phyloP scores from a whole-genome alignment of 805 yeast species.

The Schwanniomyces occidentalis region DNA sequence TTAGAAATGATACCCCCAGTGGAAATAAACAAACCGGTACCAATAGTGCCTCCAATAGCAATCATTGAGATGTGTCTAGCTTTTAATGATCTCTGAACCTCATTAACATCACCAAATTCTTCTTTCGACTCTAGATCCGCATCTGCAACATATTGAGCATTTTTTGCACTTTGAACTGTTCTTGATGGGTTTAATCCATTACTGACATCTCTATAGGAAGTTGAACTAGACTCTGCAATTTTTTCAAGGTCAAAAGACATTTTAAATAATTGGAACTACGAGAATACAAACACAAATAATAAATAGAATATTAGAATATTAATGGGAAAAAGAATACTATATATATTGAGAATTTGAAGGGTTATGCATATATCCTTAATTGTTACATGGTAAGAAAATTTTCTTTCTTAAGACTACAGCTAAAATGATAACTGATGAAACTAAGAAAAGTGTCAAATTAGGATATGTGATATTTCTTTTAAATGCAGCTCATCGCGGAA shows the following conservation, averaged over 20 bases:
- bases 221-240: slow-evolving; percentile 3
- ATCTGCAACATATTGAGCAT: slow-evolving; percentile 1
- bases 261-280: too few species aligned
- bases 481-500: slow-evolving; percentile 4
- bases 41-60: slow-evolving; percentile 79
- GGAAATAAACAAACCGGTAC: slow-evolving; percentile 75
- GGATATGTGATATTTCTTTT: slow-evolving; percentile 2
- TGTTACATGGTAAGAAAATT: too few species aligned
- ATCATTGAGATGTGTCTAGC: slow-evolving; percentile 73
- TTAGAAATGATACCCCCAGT: slow-evolving; percentile 51
- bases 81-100: slow-evolving; percentile 60
- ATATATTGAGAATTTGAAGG: too few species aligned
- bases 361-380: too few species aligned
- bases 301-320: too few species aligned
- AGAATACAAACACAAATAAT: too few species aligned
- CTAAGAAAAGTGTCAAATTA: neutral
- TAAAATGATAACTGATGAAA: neutral
- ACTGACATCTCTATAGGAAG: slow-evolving; percentile 1
- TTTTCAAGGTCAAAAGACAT: slow-evolving; percentile 7
- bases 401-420: neutral
- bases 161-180: neutral
- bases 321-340: too few species aligned
- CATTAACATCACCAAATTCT: slow-evolving; percentile 10
- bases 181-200: neutral
- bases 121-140: slow-evolving; percentile 2